Evolutionary conservation across 805 yeast species (phyloP).

Genomic region (Kuraishia ogatae): DNA sequence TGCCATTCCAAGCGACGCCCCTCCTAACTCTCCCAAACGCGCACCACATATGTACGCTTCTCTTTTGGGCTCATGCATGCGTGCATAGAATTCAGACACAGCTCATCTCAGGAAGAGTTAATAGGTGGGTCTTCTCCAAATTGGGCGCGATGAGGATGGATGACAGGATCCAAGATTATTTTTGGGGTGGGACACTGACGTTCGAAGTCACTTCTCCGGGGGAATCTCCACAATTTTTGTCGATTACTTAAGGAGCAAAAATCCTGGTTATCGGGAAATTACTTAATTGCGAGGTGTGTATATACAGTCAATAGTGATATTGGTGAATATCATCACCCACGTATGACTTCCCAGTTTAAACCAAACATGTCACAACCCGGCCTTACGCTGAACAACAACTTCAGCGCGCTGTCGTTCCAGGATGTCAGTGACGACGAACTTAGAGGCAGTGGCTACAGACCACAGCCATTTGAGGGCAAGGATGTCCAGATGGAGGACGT

Average conservation of each 20-base stretch:
- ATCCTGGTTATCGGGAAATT: neutral
- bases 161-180: neutral
- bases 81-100: neutral
- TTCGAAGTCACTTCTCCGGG: neutral
- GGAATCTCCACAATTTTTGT: neutral
- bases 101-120: neutral
- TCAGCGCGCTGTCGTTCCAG: constrained; percentile 24
- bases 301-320: neutral
- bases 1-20: neutral
- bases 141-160: neutral
- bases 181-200: neutral
- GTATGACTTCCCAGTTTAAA: neutral
- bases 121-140: neutral
- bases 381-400: constrained; percentile 24
- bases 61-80: neutral
- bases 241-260: neutral
- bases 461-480: constrained; percentile 71
- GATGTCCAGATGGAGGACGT: constrained; percentile 75
- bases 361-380: neutral
- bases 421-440: constrained; percentile 21
- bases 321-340: neutral
- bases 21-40: neutral
- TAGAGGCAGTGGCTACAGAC: constrained; percentile 51
- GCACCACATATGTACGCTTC: neutral
- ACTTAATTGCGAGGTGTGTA: neutral